Conservation (phyloP, 192 early-diverging fungal genomes). For the Entomortierella parvispora region DNA sequence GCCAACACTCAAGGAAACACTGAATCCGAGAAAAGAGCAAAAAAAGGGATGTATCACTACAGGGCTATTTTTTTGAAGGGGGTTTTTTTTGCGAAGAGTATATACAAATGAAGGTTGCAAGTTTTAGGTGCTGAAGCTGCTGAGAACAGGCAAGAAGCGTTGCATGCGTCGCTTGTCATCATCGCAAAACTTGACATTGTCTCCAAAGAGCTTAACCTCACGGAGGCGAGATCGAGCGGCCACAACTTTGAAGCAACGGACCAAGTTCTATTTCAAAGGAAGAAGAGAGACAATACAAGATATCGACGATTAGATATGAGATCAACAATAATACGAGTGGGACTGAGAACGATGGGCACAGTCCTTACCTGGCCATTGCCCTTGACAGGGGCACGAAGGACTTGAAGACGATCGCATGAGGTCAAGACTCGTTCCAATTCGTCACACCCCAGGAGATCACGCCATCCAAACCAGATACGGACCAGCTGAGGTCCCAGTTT, state of each 20-base stretch:
- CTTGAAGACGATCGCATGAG: conserved; percentile 44
- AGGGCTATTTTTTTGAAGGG: not conserved
- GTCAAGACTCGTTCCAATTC: conserved; percentile 46
- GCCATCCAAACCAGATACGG: conserved; percentile 50
- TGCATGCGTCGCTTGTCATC: conserved; percentile 52
- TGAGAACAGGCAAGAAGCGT: conserved; percentile 43
- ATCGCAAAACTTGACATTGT: conserved; percentile 54
- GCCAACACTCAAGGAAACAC: conserved; percentile 4
- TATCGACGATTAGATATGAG: not conserved
- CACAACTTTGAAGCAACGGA: conserved; percentile 47
- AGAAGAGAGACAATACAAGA: not conserved
- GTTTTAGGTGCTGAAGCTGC: conserved; percentile 43
- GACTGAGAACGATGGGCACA: not conserved
- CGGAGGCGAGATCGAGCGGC: conserved; percentile 36
- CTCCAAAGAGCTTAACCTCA: conserved; percentile 46
- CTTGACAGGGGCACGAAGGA: conserved; percentile 49
- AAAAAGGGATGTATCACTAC: not conserved
- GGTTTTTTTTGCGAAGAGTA: conserved; percentile 7
- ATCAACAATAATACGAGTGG: not conserved
- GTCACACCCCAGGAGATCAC: conserved; percentile 48
- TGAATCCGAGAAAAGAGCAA: not conserved
- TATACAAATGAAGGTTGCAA: not conserved
- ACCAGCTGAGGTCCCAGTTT: conserved; percentile 48
- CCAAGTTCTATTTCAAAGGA: conserved; percentile 26
- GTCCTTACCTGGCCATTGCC: conserved; percentile 55